These are phyloP conservation scores for Coprinopsis sp. DNA, from an alignment of 768 basidiomycete species.

Conservation along the genomic window DNA sequence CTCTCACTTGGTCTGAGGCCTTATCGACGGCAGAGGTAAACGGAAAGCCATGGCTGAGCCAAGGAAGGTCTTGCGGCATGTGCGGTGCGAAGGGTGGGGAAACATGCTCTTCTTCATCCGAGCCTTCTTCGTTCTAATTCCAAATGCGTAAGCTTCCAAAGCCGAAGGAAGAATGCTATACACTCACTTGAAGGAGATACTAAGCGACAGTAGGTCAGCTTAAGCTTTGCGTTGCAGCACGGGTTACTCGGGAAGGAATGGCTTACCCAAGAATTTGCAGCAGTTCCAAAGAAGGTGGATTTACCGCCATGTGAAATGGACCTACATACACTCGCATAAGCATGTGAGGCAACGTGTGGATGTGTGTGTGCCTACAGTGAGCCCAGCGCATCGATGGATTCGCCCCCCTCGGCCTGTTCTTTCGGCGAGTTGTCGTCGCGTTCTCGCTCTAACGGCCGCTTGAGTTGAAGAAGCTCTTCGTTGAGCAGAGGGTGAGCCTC, in stretches of 20 bases:
- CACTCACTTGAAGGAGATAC: slow-evolving; percentile 62
- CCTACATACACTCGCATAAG: slow-evolving; percentile 26
- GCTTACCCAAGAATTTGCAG: slow-evolving; percentile 68
- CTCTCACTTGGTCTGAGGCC: slow-evolving; percentile 39
- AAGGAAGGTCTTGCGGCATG: slow-evolving; percentile 50
- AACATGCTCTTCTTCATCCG: slow-evolving; percentile 46
- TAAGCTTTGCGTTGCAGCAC: slow-evolving; percentile 4
- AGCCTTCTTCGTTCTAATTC: slow-evolving; percentile 56
- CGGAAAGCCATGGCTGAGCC: slow-evolving; percentile 59
- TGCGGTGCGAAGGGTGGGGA: slow-evolving; percentile 26
- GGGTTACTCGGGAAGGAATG: slow-evolving; percentile 5
- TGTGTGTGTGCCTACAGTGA: slow-evolving; percentile 43
- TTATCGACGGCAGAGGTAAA: slow-evolving; percentile 43
- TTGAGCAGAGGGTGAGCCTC: slow-evolving; percentile 55
- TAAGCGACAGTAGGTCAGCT: slow-evolving; percentile 21
- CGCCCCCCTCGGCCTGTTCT: slow-evolving; percentile 44
- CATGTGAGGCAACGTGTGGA: slow-evolving; percentile 4
- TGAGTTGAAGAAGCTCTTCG: slow-evolving; percentile 59
- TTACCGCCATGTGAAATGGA: slow-evolving; percentile 60
- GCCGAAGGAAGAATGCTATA: slow-evolving; percentile 1
- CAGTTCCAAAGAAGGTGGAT: slow-evolving; percentile 60
- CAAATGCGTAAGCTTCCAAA: slow-evolving; percentile 5
- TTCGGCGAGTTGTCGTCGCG: slow-evolving; percentile 35
- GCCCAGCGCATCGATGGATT: slow-evolving; percentile 59
- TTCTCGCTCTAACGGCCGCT: slow-evolving; percentile 64